Percentiles rank a stretch among this genome's conserved stretches.
These are phyloP conservation scores for Metschnikowia anglica DNA, from an alignment of 805 yeast genomes.

Conservation along the genomic window DNA sequence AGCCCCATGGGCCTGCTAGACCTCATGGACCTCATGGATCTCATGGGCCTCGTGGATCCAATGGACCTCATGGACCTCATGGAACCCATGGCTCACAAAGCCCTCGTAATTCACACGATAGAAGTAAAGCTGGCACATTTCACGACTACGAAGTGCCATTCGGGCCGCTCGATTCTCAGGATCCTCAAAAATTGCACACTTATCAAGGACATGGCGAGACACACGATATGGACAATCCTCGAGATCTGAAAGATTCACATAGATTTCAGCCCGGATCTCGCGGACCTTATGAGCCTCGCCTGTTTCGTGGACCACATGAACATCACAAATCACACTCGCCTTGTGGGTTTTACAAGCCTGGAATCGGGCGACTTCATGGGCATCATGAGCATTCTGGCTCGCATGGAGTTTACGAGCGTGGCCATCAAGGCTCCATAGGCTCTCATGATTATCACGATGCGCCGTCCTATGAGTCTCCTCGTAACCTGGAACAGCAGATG, in stretches of 20 bases:
- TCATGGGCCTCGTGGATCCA: background rate
- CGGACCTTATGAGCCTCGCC: conserved; percentile 5
- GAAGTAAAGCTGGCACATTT: too few species aligned
- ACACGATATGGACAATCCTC: too few species aligned
- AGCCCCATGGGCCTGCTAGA: background rate
- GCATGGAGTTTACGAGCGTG: background rate
- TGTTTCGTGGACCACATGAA: too few species aligned
- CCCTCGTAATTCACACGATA: background rate
- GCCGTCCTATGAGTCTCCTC: background rate
- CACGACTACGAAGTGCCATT: too few species aligned
- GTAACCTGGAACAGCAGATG: background rate
- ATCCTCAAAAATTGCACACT: too few species aligned
- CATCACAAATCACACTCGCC: background rate
- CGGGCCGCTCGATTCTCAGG: too few species aligned
- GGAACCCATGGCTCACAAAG: conserved; percentile 8
- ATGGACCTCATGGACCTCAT: background rate
- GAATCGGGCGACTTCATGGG: background rate
- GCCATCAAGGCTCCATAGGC: background rate
- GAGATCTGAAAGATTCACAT: too few species aligned
- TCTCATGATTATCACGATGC: background rate
- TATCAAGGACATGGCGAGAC: too few species aligned
- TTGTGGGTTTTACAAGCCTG: background rate
- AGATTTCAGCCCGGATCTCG: background rate
- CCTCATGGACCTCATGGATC: conserved; percentile 5
- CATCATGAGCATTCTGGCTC: background rate